These are phyloP conservation scores for Silene vulgaris DNA, from an alignment of 179 eudicot species.

Conservation along the genomic window DNA sequence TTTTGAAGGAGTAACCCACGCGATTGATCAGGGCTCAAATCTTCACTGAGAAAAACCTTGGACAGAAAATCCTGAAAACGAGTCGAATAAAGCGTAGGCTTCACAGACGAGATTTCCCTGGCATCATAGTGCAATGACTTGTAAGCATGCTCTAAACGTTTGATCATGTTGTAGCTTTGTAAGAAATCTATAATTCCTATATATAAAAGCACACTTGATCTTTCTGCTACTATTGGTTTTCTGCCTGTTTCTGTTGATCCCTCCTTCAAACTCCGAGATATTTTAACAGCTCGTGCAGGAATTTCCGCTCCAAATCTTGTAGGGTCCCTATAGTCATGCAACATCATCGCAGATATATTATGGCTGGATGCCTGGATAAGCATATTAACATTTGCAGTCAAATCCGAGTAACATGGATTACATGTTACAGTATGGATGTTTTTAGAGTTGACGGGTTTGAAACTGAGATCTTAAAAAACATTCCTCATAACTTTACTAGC, in stretches of 20 bases:
- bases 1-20: background rate
- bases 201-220: slow-evolving; percentile 32
- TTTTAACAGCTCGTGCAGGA: slow-evolving; percentile 37
- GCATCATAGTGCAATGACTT: slow-evolving; percentile 42
- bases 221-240: slow-evolving; percentile 17
- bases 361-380: no score
- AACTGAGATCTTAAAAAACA: no score
- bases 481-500: no score
- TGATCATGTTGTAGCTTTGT: slow-evolving; percentile 43
- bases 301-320: slow-evolving; percentile 38
- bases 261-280: slow-evolving; percentile 16
- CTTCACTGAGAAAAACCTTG: slow-evolving; percentile 37
- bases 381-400: no score
- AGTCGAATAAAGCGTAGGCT: slow-evolving; percentile 40
- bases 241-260: slow-evolving; percentile 18
- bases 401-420: no score
- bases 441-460: no score
- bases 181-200: slow-evolving; percentile 52
- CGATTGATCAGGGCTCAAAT: slow-evolving; percentile 9
- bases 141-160: slow-evolving; percentile 45
- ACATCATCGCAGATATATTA: no score
- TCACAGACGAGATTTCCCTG: slow-evolving; percentile 39
- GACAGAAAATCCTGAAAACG: slow-evolving; percentile 44
- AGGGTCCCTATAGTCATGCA: slow-evolving; percentile 19
- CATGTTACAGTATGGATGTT: no score